Evolutionary conservation across 805 yeast species (phyloP), one percentile per base, ranked within the genome.

Genomic region (Cyberlindnera misumaiensis): DNA sequence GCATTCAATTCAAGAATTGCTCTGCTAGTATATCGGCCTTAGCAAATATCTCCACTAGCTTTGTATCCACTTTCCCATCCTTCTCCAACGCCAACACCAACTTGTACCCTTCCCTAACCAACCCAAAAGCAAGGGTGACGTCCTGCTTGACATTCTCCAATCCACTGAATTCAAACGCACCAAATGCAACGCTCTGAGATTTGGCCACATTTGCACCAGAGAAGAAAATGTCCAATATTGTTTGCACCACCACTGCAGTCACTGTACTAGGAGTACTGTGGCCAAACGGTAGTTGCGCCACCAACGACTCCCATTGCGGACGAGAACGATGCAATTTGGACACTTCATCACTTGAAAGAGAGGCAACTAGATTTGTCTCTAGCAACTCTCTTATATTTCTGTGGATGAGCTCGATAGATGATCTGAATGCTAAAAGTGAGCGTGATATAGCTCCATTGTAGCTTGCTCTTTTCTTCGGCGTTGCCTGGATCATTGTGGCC

Each of bases 371-470:
- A 36, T 67, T 70, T 34, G 68, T 66, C 47, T 77, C 82, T 22
- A 77, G 55, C n/a, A 79, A 59, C 45, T 77, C 78, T 43, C 75
- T 70, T 20, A 77, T 54, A 30, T 68, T 68, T 16, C 59, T 61
- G 24, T 70, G 70, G 34, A 82, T 57, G 34, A 72, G 72, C 39
- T 76, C 69, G 34, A 82, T 56, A 40, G 77, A 75, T 14, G 87
- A 79, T 52, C 88, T 72, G 56, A 81, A 83, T 32, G 76, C 72
- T 35, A 84, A 64, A 27, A 85, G 63, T 28, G 75, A 71, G 47
- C 80, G 73, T 13, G 86, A 83, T 26, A 86, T 66, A 11, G 87
- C 88, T 2, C 89, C 89, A 32, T 72, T 71, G 60, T 75, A 80
- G 35, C 72, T 74, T 29, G 65, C 65, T 20, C 75, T 75, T 51